A percentile compares a stretch with the other conserved stretches of the same genome.
Evolutionary conservation across 1,284 basidiomycete genomes (phyloP).

Genomic region (Clitocybe nebularis): DNA sequence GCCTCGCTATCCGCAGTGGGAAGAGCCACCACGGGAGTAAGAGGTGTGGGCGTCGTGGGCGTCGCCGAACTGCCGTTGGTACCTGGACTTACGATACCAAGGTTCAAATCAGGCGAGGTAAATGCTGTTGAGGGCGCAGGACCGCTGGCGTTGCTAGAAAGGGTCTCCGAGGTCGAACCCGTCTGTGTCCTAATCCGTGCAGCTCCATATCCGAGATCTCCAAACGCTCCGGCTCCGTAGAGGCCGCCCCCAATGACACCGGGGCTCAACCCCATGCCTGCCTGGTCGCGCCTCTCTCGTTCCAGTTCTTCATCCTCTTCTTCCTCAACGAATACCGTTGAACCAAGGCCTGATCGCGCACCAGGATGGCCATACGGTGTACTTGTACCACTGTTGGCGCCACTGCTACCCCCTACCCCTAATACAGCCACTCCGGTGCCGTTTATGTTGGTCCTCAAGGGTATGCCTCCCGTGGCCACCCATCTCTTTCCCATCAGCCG

Average conservation of each 20-base stretch:
- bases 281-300: conserved; percentile 33
- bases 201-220: conserved; percentile 11
- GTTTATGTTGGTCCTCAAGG: conserved; percentile 56
- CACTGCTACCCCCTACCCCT: conserved; percentile 29
- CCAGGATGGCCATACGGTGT: conserved; percentile 50
- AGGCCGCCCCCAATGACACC: conserved; percentile 28
- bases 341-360: conserved; percentile 50
- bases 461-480: conserved; percentile 54
- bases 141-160: conserved; percentile 30
- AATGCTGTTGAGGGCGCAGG: conserved; percentile 49
- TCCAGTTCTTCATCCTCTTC: conserved; percentile 69
- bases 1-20: conserved; percentile 66
- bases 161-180: conserved; percentile 46
- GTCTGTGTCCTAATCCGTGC: conserved; percentile 37
- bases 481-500: conserved; percentile 67
- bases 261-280: conserved; percentile 17
- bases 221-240: conserved; percentile 10
- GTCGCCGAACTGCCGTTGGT: conserved; percentile 25
- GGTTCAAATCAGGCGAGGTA: conserved; percentile 58
- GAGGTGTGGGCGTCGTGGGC: conserved; percentile 43
- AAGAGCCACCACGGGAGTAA: conserved; percentile 66
- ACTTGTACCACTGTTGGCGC: conserved; percentile 50
- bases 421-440: conserved; percentile 21
- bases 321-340: conserved; percentile 64
- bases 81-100: conserved; percentile 20